A percentile compares a stretch with the other conserved stretches of the same genome.
These are phyloP conservation scores for Leucosporidium yakuticum DNA, from an alignment of 768 basidiomycete species.

Conservation along the genomic window DNA sequence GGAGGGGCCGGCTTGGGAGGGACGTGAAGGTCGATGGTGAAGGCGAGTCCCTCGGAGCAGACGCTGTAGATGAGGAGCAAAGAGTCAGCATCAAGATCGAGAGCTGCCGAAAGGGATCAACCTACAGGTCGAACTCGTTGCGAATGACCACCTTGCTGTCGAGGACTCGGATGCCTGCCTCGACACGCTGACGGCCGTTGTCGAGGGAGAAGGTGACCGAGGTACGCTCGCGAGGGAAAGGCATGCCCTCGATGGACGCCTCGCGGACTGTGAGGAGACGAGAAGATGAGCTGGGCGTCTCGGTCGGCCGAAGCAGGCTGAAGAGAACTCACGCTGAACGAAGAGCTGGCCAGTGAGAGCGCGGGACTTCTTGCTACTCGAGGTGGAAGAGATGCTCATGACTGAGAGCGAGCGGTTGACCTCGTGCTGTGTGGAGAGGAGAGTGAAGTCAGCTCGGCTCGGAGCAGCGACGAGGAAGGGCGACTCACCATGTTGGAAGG, in stretches of 20 bases:
- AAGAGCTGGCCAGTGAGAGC: slow-evolving; percentile 90
- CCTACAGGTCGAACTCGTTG: slow-evolving; percentile 86
- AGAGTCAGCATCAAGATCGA: background rate
- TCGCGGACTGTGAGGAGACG: slow-evolving; percentile 56
- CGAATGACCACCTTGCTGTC: slow-evolving; percentile 60
- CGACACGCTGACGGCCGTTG: slow-evolving; percentile 93
- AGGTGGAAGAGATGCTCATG: slow-evolving; percentile 92
- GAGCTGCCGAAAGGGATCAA: slow-evolving; percentile 18
- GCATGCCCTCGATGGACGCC: slow-evolving; percentile 65
- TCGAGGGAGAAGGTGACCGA: slow-evolving; percentile 79
- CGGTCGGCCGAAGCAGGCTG: background rate
- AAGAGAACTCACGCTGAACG: slow-evolving; percentile 59
- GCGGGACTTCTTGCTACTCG: slow-evolving; percentile 68
- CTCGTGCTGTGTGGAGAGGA: slow-evolving; percentile 4
- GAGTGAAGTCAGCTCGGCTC: background rate
- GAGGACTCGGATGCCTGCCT: slow-evolving; percentile 55
- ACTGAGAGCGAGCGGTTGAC: slow-evolving; percentile 47
- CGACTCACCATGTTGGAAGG: slow-evolving; percentile 82
- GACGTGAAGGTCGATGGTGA: slow-evolving; percentile 81
- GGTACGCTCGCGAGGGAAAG: slow-evolving; percentile 69
- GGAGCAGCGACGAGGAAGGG: slow-evolving; percentile 33
- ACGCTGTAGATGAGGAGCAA: slow-evolving; percentile 52
- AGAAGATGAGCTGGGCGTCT: no score
- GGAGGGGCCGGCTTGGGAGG: slow-evolving; percentile 50
- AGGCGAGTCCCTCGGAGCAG: slow-evolving; percentile 90